Evolutionary conservation across 2,329 filamentous ascomycete genomes (phyloP).

Genomic region (Mariannaea sp.): DNA sequence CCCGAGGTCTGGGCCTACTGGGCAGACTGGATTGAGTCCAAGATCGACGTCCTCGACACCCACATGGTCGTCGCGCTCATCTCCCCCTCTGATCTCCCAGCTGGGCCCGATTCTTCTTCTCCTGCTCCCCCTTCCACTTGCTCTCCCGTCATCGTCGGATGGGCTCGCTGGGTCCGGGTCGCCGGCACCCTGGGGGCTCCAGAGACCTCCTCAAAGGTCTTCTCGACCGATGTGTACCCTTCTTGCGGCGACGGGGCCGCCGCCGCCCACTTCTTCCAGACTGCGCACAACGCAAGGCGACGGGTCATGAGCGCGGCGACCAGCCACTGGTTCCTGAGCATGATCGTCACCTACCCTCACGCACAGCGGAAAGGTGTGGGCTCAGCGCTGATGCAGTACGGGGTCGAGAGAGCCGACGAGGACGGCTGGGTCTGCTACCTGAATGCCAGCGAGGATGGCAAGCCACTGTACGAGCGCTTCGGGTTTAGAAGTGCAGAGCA

Average conservation of each 20-base stretch:
- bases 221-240: slow-evolving; percentile 35
- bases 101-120: too few species aligned
- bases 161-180: slow-evolving; percentile 43
- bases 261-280: slow-evolving; percentile 49
- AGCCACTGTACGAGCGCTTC: slow-evolving; percentile 37
- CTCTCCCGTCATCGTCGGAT: too few species aligned
- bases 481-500: slow-evolving; percentile 36
- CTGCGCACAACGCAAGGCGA: slow-evolving; percentile 31
- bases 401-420: slow-evolving; percentile 37
- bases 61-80: slow-evolving; percentile 39
- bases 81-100: slow-evolving; percentile 29
- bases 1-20: slow-evolving; percentile 31
- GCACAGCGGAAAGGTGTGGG: slow-evolving; percentile 43
- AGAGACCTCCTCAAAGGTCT: slow-evolving; percentile 23
- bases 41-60: slow-evolving; percentile 38
- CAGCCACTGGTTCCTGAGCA: slow-evolving; percentile 43
- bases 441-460: slow-evolving; percentile 37
- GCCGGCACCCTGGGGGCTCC: slow-evolving; percentile 15
- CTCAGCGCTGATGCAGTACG: slow-evolving; percentile 41
- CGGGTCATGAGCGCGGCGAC: slow-evolving; percentile 33
- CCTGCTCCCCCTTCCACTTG: too few species aligned
- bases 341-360: slow-evolving; percentile 40
- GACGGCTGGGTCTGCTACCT: slow-evolving; percentile 38
- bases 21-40: slow-evolving; percentile 28
- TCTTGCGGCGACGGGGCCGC: slow-evolving; percentile 37